Conservation (phyloP, 768 basidiomycete genomes). For the Pleurotus salmoneostramineus region DNA sequence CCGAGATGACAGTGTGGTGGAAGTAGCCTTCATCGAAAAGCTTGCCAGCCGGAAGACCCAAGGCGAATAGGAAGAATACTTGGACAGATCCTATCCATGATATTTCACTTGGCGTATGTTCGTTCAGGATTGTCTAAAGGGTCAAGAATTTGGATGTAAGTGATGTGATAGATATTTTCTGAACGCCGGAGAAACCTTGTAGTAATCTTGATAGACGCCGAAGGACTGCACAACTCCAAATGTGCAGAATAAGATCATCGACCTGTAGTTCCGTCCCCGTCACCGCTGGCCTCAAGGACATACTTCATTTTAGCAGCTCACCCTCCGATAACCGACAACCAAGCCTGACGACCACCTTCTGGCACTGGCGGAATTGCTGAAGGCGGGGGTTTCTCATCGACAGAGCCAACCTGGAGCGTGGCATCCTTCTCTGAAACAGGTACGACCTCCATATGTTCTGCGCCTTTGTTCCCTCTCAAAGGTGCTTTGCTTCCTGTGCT, state of each 20-base stretch:
- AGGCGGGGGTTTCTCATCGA: neutral
- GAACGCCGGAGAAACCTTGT: slow-evolving; percentile 28
- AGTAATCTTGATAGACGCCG: slow-evolving; percentile 51
- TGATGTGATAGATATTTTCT: slow-evolving; percentile 1
- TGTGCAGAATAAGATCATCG: slow-evolving; percentile 41
- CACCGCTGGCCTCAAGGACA: neutral
- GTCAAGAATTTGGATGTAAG: slow-evolving; percentile 12
- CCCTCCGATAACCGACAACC: slow-evolving; percentile 46
- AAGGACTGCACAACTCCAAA: slow-evolving; percentile 48
- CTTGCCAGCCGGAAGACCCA: slow-evolving; percentile 39
- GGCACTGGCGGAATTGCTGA: slow-evolving; percentile 24
- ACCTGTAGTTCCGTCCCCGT: slow-evolving; percentile 18
- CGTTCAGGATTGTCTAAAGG: slow-evolving; percentile 16
- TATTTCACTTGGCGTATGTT: slow-evolving; percentile 37
- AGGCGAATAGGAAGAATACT: slow-evolving; percentile 42
- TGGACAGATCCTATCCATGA: slow-evolving; percentile 52
- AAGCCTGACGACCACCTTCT: slow-evolving; percentile 41
- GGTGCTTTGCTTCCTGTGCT: slow-evolving; percentile 16
- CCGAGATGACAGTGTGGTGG: slow-evolving; percentile 33
- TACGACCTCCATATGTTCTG: neutral
- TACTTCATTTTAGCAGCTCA: slow-evolving; percentile 16
- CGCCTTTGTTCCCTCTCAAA: slow-evolving; percentile 9
- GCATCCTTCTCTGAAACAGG: neutral
- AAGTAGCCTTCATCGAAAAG: slow-evolving; percentile 50
- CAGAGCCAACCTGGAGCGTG: no score